Percentiles rank a stretch among this genome's conserved stretches.
phyloP scores from a whole-genome alignment of 106 monocot genomes.

The Narthecium ossifragum region DNA sequence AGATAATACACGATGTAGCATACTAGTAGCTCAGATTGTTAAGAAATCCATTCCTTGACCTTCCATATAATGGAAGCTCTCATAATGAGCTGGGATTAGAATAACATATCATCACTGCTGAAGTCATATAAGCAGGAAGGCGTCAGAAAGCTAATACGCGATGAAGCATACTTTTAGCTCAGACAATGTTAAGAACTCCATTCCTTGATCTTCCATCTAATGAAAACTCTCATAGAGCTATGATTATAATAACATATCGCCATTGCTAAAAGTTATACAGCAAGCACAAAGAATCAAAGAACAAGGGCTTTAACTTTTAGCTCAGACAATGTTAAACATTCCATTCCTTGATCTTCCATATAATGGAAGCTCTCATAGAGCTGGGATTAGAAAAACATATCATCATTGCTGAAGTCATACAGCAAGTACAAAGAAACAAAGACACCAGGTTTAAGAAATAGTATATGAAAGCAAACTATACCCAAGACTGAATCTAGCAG shows the following conservation, averaged over 20 bases:
- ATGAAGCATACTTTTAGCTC: not conserved
- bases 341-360: constrained; percentile 1
- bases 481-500: not conserved
- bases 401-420: constrained; percentile 9
- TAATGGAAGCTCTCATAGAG: constrained; percentile 6
- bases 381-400: constrained; percentile 21
- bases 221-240: constrained; percentile 20
- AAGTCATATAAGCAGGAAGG: too few relatives aligned
- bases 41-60: too few relatives aligned
- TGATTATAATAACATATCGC: constrained; percentile 17
- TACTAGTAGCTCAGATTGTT: too few relatives aligned
- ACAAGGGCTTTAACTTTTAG: too few relatives aligned
- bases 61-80: not conserved
- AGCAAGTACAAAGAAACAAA: too few relatives aligned
- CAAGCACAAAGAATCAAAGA: too few relatives aligned
- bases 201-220: not conserved
- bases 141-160: not conserved
- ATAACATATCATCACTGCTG: constrained; percentile 22
- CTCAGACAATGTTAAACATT: not conserved
- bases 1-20: too few relatives aligned
- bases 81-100: not conserved
- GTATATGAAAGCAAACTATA: not conserved
- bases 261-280: constrained; percentile 2
- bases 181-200: not conserved
- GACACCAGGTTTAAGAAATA: too few relatives aligned